These are phyloP conservation scores for Cichorium intybus DNA, from an alignment of 140 eudicot species.

Conservation along the genomic window DNA sequence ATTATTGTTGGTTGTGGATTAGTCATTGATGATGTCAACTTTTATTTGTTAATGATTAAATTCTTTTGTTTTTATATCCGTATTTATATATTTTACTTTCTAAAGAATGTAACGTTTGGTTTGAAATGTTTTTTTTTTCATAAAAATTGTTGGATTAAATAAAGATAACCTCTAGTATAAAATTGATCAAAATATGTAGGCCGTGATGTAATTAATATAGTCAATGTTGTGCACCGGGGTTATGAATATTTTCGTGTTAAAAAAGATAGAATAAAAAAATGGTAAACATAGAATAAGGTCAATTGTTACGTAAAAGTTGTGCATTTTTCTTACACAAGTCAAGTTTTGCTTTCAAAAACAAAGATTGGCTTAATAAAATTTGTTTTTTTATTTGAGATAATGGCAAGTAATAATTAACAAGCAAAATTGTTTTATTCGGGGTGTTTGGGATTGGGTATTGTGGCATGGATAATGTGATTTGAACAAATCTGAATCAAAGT, in stretches of 20 bases:
- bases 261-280: neutral
- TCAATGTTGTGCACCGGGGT: neutral
- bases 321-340: neutral
- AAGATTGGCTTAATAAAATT: neutral
- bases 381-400: no score
- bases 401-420: no score
- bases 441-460: no score
- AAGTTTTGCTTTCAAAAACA: neutral
- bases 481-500: neutral
- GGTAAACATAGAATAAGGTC: neutral
- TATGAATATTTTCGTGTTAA: neutral
- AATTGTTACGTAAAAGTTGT: neutral
- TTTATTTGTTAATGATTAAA: slow-evolving; percentile 2
- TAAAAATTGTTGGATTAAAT: neutral
- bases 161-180: no score
- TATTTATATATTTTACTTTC: neutral
- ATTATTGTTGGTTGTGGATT: slow-evolving; percentile 11
- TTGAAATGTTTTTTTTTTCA: no score
- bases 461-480: neutral
- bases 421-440: no score
- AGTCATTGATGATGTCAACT: slow-evolving; percentile 27
- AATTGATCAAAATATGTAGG: neutral
- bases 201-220: neutral
- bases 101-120: neutral
- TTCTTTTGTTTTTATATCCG: neutral